phyloP scores from a whole-genome alignment of 176 grass and related monocot species.

The Rhynchospora pubera region DNA sequence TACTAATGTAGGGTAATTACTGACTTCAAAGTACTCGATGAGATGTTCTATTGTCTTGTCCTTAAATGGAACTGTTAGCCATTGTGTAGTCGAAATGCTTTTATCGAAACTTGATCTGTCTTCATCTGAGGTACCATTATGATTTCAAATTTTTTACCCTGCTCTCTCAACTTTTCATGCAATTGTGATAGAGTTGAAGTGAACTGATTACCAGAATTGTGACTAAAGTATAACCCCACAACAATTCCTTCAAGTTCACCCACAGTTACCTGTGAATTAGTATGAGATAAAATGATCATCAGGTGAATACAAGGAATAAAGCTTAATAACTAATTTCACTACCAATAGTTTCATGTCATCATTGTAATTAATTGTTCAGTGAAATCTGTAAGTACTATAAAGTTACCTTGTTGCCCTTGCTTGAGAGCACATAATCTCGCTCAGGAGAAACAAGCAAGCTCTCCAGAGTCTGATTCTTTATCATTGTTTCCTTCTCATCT shows the following conservation, averaged over 20 bases:
- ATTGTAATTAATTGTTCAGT: not conserved
- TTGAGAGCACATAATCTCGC: slow-evolving; percentile 59
- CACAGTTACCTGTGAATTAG: slow-evolving; percentile 42
- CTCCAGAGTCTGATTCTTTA: slow-evolving; percentile 54
- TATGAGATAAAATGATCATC: not conserved
- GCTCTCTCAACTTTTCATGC: slow-evolving; percentile 67
- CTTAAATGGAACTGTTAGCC: slow-evolving; percentile 67
- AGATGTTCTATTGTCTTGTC: slow-evolving; percentile 52
- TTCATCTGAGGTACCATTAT: slow-evolving; percentile 46
- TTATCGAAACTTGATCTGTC: slow-evolving; percentile 34
- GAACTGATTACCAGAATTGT: slow-evolving; percentile 39
- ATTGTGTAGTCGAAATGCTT: slow-evolving; percentile 53
- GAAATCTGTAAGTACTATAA: not conserved
- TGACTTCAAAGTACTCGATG: slow-evolving; percentile 68
- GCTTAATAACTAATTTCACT: slow-evolving; percentile 17
- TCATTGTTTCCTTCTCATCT: slow-evolving; percentile 50
- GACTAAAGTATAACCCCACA: slow-evolving; percentile 57
- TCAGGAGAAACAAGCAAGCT: slow-evolving; percentile 39
- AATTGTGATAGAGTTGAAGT: slow-evolving; percentile 43
- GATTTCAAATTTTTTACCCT: slow-evolving; percentile 70
- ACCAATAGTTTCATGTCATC: not conserved
- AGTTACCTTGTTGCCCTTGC: slow-evolving; percentile 53
- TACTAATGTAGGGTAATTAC: slow-evolving; percentile 44
- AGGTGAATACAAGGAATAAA: not conserved
- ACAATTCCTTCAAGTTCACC: slow-evolving; percentile 63